Percentiles rank a stretch among this genome's conserved stretches.
Conservation (phyloP, 805 yeast genomes). For the Maudiozyma bulderi region DNA sequence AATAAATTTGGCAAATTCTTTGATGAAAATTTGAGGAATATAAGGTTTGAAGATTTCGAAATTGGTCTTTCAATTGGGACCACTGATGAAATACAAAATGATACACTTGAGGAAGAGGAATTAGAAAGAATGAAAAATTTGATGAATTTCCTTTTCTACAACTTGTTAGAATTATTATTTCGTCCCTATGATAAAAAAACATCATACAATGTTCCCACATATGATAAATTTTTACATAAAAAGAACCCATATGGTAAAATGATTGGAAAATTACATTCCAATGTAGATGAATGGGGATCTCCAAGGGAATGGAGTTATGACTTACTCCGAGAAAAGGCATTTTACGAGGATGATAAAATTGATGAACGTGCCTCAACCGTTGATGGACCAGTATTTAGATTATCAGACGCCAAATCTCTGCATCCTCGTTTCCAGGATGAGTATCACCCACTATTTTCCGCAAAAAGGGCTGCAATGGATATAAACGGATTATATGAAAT, state of each 20-base stretch:
- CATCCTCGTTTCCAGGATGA: constrained; percentile 9
- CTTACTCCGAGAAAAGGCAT: neutral
- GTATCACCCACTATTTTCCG: constrained; percentile 16
- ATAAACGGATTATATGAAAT: constrained; percentile 19
- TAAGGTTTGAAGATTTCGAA: constrained; percentile 27
- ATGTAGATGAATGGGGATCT: constrained; percentile 22
- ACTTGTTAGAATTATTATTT: constrained; percentile 18
- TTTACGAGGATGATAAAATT: constrained; percentile 6
- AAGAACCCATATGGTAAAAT: constrained; percentile 17
- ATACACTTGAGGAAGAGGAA: constrained; percentile 6
- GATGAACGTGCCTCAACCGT: constrained; percentile 11
- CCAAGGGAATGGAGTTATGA: constrained; percentile 23
- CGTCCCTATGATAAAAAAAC: constrained; percentile 1
- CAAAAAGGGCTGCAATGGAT: constrained; percentile 10
- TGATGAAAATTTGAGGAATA: constrained; percentile 13
- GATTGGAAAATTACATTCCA: constrained; percentile 15
- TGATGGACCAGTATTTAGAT: constrained; percentile 15
- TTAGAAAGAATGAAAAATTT: constrained; percentile 18
- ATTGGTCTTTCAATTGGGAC: constrained; percentile 21
- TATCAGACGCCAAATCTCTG: constrained; percentile 13
- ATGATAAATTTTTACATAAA: constrained; percentile 11
- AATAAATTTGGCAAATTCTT: constrained; percentile 21
- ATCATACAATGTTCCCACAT: constrained; percentile 1
- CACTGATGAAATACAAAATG: constrained; percentile 1
- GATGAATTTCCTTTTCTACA: constrained; percentile 21